Conservation (phyloP, 192 early-diverging fungal genomes). For the Rhizophagus prolifer region DNA sequence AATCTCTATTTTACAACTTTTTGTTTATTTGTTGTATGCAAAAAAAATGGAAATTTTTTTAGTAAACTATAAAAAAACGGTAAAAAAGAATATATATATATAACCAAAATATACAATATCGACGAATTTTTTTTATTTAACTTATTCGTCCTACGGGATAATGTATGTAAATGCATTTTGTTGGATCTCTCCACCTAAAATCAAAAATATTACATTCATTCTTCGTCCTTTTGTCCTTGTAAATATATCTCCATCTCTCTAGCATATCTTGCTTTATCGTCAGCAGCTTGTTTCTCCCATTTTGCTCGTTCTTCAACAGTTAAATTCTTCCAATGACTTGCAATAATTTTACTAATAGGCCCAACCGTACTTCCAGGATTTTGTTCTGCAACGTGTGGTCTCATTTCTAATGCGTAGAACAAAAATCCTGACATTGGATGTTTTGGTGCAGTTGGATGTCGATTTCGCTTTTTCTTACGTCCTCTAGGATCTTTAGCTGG, state of each 20-base stretch:
- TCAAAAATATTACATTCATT: background rate
- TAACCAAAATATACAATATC: background rate
- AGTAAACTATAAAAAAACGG: background rate
- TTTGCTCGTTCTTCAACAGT: slow-evolving; percentile 46
- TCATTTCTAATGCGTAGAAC: slow-evolving; percentile 68
- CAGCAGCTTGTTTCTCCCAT: slow-evolving; percentile 54
- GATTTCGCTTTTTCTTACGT: slow-evolving; percentile 64
- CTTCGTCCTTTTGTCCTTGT: slow-evolving; percentile 20
- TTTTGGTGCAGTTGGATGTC: slow-evolving; percentile 76
- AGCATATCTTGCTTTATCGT: slow-evolving; percentile 71
- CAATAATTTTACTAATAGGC: slow-evolving; percentile 74
- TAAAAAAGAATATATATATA: background rate
- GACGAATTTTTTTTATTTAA: background rate
- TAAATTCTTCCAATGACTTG: slow-evolving; percentile 65
- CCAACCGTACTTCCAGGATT: slow-evolving; percentile 71
- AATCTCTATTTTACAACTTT: background rate
- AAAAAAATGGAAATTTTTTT: background rate
- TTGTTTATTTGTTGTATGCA: slow-evolving; percentile 1
- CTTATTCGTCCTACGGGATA: too few species aligned
- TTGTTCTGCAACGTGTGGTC: slow-evolving; percentile 61
- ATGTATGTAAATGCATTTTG: too few species aligned
- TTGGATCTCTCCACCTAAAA: too few species aligned
- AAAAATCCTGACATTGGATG: slow-evolving; percentile 88
- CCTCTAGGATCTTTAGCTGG: slow-evolving; percentile 42
- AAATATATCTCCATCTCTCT: slow-evolving; percentile 59